Evolutionary conservation across 768 basidiomycete species (phyloP).

Genomic region (Pholiota molesta): DNA sequence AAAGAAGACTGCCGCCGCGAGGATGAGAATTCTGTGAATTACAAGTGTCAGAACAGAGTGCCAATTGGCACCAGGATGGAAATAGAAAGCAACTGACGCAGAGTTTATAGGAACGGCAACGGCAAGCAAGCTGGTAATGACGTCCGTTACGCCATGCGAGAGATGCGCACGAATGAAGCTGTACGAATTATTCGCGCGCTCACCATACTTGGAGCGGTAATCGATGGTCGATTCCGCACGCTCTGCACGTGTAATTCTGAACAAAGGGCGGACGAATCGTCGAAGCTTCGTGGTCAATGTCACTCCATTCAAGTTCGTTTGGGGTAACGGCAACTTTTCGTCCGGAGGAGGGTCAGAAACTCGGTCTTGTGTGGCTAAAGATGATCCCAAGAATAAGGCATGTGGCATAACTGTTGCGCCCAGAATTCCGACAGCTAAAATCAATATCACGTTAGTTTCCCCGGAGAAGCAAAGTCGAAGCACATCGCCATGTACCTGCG

Average conservation of each 20-base stretch:
- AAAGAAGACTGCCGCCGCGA: constrained; percentile 75
- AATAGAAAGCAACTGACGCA: constrained; percentile 39
- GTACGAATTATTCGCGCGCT: constrained; percentile 50
- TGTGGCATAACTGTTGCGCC: constrained; percentile 86
- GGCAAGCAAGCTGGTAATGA: constrained; percentile 60
- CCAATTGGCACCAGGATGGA: background rate
- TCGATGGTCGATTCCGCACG: constrained; percentile 32
- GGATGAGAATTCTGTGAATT: constrained; percentile 60
- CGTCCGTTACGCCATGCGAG: constrained; percentile 58
- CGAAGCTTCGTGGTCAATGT: constrained; percentile 17
- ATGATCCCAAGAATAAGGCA: constrained; percentile 44
- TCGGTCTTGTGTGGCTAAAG: constrained; percentile 38
- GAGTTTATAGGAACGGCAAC: constrained; percentile 81
- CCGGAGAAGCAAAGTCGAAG: background rate
- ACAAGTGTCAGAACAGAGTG: background rate
- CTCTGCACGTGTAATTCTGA: constrained; percentile 34
- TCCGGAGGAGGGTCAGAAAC: constrained; percentile 28
- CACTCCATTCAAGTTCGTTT: constrained; percentile 1
- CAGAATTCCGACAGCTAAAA: constrained; percentile 56
- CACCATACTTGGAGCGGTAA: constrained; percentile 41
- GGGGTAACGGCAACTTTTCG: constrained; percentile 14
- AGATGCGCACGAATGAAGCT: constrained; percentile 55
- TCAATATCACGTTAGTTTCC: background rate
- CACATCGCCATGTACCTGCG: constrained; percentile 39
- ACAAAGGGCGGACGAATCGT: constrained; percentile 24